Base-by-base conservation (phyloP, 1,284 basidiomycete genomes). In the Lignosus rhinocerotis region DNA sequence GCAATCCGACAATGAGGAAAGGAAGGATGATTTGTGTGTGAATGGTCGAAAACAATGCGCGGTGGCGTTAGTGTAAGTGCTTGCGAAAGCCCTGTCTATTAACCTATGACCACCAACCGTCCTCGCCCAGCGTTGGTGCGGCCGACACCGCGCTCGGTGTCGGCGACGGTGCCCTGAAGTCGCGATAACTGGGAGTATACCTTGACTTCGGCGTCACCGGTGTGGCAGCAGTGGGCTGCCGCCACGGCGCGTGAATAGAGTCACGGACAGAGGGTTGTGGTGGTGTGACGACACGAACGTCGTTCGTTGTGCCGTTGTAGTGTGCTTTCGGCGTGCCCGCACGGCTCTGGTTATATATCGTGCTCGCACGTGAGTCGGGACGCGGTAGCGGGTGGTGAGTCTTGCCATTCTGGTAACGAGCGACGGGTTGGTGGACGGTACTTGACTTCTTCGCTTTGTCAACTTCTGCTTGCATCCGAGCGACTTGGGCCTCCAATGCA, bases 81-180 rank as follows among this genome's bases (percentile, higher is more conserved):
- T 25, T 4, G 2, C 25, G 25, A 25, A 25, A 25, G 2, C 25
- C 25, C 25, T 25, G 25, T 25, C 34, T 17, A n/a, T 39, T 31
- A 14, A 10, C 65, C 74, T 79, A 88, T 62, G 75, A 75, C 79
- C 82, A 93, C 91, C 90, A 93, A 34, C 90, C 91, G 51, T 92
- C 87, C 2, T 84, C 79, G 45, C 83, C 83, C 55, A 84, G 76
- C 0, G 88, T 91, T 8, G 86, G 87, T 16, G 85, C 80, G 38
- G 81, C 75, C n/a, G 88, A 90, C 16, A 87, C 85, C 10, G 77
- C 81, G 66, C 90, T 92, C 19, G 85, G 85, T 32, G 89, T 85
- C 16, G 90, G 90, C 0, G 90, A 92, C 31, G 85, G 80, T 8
- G 78, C 74, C 19, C 57, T 75, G 74, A 17, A 66, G 63, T 42